A percentile compares a stretch with the other conserved stretches of the same genome.
phyloP scores from a whole-genome alignment of 2,329 filamentous ascomycete species.

The Amauroascus verrucosus region DNA sequence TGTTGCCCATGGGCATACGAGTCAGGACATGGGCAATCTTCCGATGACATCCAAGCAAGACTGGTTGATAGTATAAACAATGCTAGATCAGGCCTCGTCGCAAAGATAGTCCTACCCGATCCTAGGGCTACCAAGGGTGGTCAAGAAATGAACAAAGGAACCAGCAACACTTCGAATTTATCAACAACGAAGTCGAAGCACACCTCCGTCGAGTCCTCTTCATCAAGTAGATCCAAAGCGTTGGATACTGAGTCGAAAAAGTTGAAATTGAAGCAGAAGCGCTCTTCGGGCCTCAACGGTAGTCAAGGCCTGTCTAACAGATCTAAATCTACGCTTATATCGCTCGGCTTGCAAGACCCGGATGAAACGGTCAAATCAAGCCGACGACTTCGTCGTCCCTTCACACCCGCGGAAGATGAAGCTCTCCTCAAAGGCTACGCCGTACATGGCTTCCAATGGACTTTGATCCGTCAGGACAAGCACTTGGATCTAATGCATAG shows the following conservation, averaged over 20 bases:
- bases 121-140: constrained; percentile 18
- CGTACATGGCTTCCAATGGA: constrained; percentile 52
- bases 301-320: constrained; percentile 25
- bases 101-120: constrained; percentile 18
- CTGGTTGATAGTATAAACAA: constrained; percentile 13
- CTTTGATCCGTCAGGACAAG: constrained; percentile 47
- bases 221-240: background rate
- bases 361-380: constrained; percentile 39
- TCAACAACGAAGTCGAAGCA: background rate
- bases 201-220: background rate
- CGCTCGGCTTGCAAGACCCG: constrained; percentile 41
- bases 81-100: constrained; percentile 1
- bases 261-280: background rate
- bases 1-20: constrained; percentile 44
- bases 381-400: constrained; percentile 46
- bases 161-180: background rate
- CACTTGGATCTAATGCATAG: constrained; percentile 43
- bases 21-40: constrained; percentile 30
- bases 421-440: constrained; percentile 49
- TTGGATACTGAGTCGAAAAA: background rate
- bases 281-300: constrained; percentile 16
- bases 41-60: constrained; percentile 26
- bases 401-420: constrained; percentile 48
- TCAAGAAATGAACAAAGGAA: constrained; percentile 2
- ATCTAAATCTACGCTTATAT: constrained; percentile 27